A percentile compares a stretch with the other conserved stretches of the same genome.
These are phyloP conservation scores for Exophiala spinifera DNA, from an alignment of 2,329 filamentous ascomycete species.

Conservation along the genomic window DNA sequence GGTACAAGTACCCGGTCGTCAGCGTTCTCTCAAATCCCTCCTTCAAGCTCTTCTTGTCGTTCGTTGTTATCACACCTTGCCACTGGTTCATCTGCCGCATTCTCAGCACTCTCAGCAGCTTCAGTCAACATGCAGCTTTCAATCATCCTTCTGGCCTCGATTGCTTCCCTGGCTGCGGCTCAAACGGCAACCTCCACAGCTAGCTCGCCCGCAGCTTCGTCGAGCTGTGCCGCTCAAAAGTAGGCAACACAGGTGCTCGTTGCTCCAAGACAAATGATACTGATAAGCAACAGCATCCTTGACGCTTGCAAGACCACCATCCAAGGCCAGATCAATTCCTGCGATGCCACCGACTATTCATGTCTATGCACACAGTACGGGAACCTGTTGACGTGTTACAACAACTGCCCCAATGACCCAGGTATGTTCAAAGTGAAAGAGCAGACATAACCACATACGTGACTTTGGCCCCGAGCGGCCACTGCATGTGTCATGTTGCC, in stretches of 20 bases:
- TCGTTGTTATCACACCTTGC: no score
- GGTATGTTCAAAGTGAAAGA: constrained; percentile 3
- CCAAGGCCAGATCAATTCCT: constrained; percentile 42
- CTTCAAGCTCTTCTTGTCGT: not conserved
- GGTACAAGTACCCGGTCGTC: not conserved
- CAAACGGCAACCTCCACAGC: constrained; percentile 26
- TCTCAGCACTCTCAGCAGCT: not conserved
- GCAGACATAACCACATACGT: no score
- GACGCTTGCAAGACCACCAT: constrained; percentile 46
- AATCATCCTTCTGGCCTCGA: constrained; percentile 29
- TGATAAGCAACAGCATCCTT: constrained; percentile 45
- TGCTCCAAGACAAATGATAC: constrained; percentile 2
- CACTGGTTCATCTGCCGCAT: not conserved
- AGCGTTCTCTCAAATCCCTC: no score
- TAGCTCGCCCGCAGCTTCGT: constrained; percentile 12
- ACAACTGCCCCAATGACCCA: constrained; percentile 57
- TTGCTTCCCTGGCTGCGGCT: constrained; percentile 30
- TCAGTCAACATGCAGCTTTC: constrained; percentile 59
- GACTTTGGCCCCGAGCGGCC: no score
- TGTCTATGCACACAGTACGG: constrained; percentile 59
- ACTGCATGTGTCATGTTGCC: no score
- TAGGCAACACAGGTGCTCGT: constrained; percentile 7
- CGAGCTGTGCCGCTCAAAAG: constrained; percentile 30
- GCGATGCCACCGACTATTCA: constrained; percentile 49
- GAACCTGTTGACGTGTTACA: constrained; percentile 59